Percentiles rank a stretch among this genome's conserved stretches.
Evolutionary conservation across 495 filamentous ascomycete genomes (phyloP).

Genomic region (Annulohypoxylon maeteangense): DNA sequence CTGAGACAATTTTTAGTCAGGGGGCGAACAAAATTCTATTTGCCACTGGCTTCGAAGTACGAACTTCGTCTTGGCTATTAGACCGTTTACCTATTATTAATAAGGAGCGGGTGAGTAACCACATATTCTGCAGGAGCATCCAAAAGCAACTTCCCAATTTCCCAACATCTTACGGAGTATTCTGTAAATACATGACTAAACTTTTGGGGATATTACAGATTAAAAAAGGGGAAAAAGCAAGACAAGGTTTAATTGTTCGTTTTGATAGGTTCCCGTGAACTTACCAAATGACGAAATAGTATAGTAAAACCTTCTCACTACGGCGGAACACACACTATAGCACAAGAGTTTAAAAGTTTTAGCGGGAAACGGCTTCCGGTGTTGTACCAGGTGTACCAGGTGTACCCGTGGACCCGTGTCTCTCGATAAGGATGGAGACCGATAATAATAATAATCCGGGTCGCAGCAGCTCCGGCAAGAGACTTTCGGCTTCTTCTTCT

Average conservation of each 20-base stretch:
- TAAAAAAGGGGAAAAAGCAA: conserved; percentile 2
- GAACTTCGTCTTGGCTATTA: neutral
- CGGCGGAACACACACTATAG: conserved; percentile 18
- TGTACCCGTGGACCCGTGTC: neutral
- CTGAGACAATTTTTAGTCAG: conserved; percentile 8
- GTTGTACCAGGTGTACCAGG: neutral
- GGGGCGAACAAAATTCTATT: conserved; percentile 26
- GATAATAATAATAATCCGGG: conserved; percentile 25
- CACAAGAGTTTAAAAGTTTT: conserved; percentile 24
- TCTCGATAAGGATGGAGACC: conserved; percentile 14
- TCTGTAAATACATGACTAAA: conserved; percentile 12
- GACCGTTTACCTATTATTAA: neutral
- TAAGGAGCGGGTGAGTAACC: neutral
- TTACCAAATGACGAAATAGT: conserved; percentile 32
- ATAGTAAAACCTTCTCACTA: conserved; percentile 5
- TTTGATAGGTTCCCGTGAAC: conserved; percentile 17
- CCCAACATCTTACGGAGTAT: neutral
- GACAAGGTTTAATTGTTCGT: conserved; percentile 3
- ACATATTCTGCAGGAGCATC: neutral
- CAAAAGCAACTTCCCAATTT: neutral
- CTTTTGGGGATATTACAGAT: neutral
- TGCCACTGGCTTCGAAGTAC: conserved; percentile 26
- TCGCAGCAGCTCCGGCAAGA: conserved; percentile 31
- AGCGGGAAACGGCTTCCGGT: neutral
- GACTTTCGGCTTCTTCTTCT: conserved; percentile 45